Conservation (phyloP, 108 stramenopile genomes). For the Skeletonema costatum region DNA sequence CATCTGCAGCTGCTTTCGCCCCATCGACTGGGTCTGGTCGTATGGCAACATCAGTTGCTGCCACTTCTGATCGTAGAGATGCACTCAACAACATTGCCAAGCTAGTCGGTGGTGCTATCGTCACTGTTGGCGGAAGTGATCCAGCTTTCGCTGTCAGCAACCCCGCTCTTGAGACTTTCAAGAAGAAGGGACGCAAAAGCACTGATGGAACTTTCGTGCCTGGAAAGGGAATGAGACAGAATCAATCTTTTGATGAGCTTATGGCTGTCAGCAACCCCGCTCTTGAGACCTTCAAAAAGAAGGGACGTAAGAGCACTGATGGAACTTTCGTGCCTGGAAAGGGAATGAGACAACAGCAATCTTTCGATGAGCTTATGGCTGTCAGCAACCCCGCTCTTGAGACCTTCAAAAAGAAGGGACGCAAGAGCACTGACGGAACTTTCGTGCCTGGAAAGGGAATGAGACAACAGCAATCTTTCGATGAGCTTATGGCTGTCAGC, state of each 20-base stretch:
- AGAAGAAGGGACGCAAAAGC: conserved; percentile 13
- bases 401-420: conserved; percentile 33
- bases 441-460: conserved; percentile 50
- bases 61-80: conserved; percentile 41
- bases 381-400: conserved; percentile 51
- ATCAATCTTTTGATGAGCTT: conserved; percentile 42
- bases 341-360: conserved; percentile 21
- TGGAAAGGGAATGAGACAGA: conserved; percentile 26
- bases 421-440: conserved; percentile 10
- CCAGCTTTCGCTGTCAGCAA: conserved; percentile 32
- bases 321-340: conserved; percentile 46
- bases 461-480: conserved; percentile 32
- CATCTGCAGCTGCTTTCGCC: conserved; percentile 29
- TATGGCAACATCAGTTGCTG: conserved; percentile 26
- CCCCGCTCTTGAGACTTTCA: conserved; percentile 31
- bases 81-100: conserved; percentile 43
- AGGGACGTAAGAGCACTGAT: conserved; percentile 20
- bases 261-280: conserved; percentile 52
- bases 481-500: conserved; percentile 44
- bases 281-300: conserved; percentile 33
- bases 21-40: conserved; percentile 24
- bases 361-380: conserved; percentile 49
- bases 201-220: conserved; percentile 35
- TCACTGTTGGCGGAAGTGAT: conserved; percentile 30
- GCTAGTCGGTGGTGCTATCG: conserved; percentile 37